Evolutionary conservation across 2,329 filamentous ascomycete species (phyloP).

Genomic region (Pseudogymnoascus sp.): DNA sequence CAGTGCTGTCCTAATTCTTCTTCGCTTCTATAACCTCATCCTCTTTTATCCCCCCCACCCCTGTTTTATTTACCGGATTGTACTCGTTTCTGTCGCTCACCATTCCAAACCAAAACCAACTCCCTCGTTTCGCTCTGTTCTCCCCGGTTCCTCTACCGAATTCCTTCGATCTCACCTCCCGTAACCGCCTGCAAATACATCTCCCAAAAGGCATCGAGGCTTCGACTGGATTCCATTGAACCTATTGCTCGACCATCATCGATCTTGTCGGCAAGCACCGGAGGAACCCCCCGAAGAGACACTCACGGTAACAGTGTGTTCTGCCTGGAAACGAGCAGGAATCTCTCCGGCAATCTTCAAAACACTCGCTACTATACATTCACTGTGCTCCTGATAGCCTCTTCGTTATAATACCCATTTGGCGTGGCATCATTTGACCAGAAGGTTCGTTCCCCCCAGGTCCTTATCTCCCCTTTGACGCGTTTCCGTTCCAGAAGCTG

Average conservation of each 20-base stretch:
- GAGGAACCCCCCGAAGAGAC: constrained; percentile 2
- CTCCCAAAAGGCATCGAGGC: background rate
- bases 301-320: constrained; percentile 27
- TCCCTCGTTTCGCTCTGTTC: background rate
- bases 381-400: constrained; percentile 1
- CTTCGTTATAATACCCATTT: constrained; percentile 8
- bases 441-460: background rate
- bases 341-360: constrained; percentile 16
- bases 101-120: background rate
- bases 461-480: constrained; percentile 7
- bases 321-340: constrained; percentile 14
- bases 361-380: constrained; percentile 24
- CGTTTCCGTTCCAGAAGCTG: constrained; percentile 8
- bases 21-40: constrained; percentile 24
- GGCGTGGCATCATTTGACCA: constrained; percentile 1
- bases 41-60: constrained; percentile 21
- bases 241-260: background rate
- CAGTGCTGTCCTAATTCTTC: constrained; percentile 30
- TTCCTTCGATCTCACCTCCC: background rate
- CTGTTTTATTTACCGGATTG: constrained; percentile 16
- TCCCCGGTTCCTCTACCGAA: background rate
- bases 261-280: background rate
- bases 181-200: background rate
- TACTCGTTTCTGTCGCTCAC: constrained; percentile 13
- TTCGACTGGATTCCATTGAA: constrained; percentile 6